Evolutionary conservation across 1,139 yeast species (phyloP).

Genomic region (Blastobotrys arbuscula): DNA sequence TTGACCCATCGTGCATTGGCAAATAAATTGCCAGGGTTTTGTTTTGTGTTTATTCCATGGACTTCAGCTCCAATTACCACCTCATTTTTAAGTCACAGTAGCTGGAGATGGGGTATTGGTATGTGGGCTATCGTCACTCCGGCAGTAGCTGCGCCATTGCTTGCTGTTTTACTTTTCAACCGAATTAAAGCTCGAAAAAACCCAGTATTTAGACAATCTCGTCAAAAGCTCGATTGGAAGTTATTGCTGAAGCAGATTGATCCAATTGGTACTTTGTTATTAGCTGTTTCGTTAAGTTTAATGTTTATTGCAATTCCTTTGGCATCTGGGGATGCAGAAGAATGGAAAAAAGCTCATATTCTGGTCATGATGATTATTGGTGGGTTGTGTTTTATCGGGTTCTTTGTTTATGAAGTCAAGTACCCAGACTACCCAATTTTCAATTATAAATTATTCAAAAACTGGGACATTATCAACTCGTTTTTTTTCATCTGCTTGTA

Average conservation of each 20-base stretch:
- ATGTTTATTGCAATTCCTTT: constrained; percentile 21
- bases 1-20: constrained; percentile 36
- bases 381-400: constrained; percentile 13
- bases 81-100: constrained; percentile 16
- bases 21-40: constrained; percentile 32
- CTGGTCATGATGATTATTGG: constrained; percentile 15
- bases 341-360: constrained; percentile 15
- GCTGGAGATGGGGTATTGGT: constrained; percentile 66
- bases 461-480: constrained; percentile 13
- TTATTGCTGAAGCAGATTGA: constrained; percentile 14
- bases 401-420: constrained; percentile 15
- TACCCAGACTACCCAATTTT: constrained; percentile 17
- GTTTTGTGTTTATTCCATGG: constrained; percentile 18
- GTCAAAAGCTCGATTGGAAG: background rate
- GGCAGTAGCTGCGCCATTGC: constrained; percentile 50
- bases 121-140: constrained; percentile 76
- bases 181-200: constrained; percentile 14
- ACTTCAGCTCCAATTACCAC: constrained; percentile 18
- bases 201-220: background rate
- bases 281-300: constrained; percentile 18
- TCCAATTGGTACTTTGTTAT: constrained; percentile 16
- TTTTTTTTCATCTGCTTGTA: constrained; percentile 16
- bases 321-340: constrained; percentile 14
- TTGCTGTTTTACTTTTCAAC: constrained; percentile 16
- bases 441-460: constrained; percentile 11